Percentiles rank a stretch among this genome's conserved stretches.
Evolutionary conservation across 495 filamentous ascomycete species (phyloP).

Genomic region (Penicillium canariense): DNA sequence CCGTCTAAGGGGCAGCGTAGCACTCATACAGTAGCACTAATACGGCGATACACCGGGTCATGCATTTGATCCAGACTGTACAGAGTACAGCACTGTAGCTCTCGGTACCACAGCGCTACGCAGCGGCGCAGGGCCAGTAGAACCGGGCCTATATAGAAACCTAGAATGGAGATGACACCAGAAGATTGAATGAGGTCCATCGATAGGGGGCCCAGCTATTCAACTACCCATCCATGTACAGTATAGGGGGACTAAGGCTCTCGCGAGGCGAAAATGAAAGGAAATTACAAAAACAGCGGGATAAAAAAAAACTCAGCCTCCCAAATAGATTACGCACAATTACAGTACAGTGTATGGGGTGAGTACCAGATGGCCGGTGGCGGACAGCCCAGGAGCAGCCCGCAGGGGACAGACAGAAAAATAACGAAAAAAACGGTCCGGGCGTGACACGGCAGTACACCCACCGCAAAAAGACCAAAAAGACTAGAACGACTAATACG

Average conservation of each 20-base stretch:
- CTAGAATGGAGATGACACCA: neutral
- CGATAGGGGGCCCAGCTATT: too few relatives aligned
- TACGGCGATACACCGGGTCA: neutral
- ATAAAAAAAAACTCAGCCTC: too few relatives aligned
- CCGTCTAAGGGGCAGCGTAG: neutral
- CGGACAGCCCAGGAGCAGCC: neutral
- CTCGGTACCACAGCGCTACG: conserved; percentile 6
- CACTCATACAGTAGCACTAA: neutral
- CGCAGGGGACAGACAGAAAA: neutral
- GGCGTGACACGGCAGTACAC: conserved; percentile 15
- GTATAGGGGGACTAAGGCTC: too few relatives aligned
- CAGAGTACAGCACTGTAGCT: neutral
- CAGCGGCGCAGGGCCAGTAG: conserved; percentile 17
- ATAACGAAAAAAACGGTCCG: conserved; percentile 26
- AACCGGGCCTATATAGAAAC: neutral
- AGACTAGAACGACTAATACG: conserved; percentile 4
- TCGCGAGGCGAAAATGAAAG: neutral
- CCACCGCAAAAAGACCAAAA: neutral
- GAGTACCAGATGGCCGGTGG: neutral
- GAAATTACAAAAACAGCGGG: neutral
- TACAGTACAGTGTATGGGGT: neutral
- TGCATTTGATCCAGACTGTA: neutral
- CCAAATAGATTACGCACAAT: conserved; percentile 1
- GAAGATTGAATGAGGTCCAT: neutral
- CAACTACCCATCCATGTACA: too few relatives aligned